Percentiles rank a stretch among this genome's conserved stretches.
These are phyloP conservation scores for Phytophthora cryptogea DNA, from an alignment of 352 stramenopile genomes.

Conservation along the genomic window DNA sequence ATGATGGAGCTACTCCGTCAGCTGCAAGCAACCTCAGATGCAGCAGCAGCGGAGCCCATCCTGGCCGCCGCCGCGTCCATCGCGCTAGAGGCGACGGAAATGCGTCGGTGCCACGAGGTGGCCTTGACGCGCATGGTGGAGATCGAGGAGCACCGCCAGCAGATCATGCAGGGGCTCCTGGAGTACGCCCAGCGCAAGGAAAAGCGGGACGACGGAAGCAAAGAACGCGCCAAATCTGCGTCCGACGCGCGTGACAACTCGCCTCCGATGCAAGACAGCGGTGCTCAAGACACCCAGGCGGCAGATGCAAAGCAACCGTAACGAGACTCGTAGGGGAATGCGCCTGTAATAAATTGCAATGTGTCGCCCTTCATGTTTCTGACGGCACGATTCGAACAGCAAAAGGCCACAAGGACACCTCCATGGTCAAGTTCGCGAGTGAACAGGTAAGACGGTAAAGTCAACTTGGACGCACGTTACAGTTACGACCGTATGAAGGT, in stretches of 20 bases:
- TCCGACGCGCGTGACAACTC: neutral
- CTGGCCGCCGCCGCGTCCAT: slow-evolving; percentile 39
- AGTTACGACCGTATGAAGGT: too few relatives aligned
- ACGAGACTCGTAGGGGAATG: slow-evolving; percentile 1
- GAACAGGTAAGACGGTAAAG: too few relatives aligned
- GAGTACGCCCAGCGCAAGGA: slow-evolving; percentile 68
- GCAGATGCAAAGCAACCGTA: slow-evolving; percentile 1
- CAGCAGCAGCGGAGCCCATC: slow-evolving; percentile 24
- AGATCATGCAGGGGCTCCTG: slow-evolving; percentile 65
- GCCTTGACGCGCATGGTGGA: slow-evolving; percentile 55
- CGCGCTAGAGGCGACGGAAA: slow-evolving; percentile 51
- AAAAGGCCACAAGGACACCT: slow-evolving; percentile 13
- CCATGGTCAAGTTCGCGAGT: neutral
- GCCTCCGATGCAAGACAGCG: neutral
- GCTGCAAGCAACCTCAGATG: slow-evolving; percentile 32
- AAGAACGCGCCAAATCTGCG: neutral
- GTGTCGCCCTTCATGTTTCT: neutral
- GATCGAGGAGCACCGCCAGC: slow-evolving; percentile 64
- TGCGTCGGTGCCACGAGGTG: slow-evolving; percentile 49
- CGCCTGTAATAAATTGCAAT: slow-evolving; percentile 7
- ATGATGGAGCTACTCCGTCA: slow-evolving; percentile 41
- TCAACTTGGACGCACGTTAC: too few relatives aligned
- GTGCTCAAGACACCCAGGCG: neutral
- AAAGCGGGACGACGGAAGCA: slow-evolving; percentile 11
- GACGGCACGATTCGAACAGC: slow-evolving; percentile 5